Evolutionary conservation across 768 basidiomycete species (phyloP), one percentile per base, ranked within the genome.

Genomic region (Agaricus subrufescens): DNA sequence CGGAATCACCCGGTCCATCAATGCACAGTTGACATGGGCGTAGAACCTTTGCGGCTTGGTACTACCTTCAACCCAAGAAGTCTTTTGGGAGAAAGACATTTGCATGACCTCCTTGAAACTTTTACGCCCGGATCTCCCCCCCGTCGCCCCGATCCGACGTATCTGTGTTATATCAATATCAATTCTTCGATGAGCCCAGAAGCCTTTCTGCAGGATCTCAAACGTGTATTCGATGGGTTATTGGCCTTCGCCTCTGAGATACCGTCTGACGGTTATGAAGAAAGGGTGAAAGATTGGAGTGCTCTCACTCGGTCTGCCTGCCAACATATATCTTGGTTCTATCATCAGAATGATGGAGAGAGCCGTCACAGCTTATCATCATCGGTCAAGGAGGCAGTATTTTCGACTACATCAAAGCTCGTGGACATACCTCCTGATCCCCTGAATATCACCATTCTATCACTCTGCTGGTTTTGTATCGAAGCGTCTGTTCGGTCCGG

Each of bases 221-320:
- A 45, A 3, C 48, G 34, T 23, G 26, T 50, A 4, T 56, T 56
- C 23, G 55, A 56, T 9, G 55, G 55, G 25, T 50, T 56, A 23
- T 45, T 45, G 42, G 48, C 25, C 9, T 43, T 56, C 37, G 44
- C 43, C 19, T 40, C 29, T 30, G 55, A 56, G 8, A 50, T 56
- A 26, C 55, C 55, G 10, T 50, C 55, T 12, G 55, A 56, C 2
- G 55, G 49, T 15, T 50, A 56, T 31, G 55, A 56, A 30, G 55
- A 56, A 25, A 56, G 27, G 11, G 27, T 56, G 4, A 50, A 50
- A 19, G 46, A 56, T 31, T 56, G 55, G 55, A 44, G 37, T 26
- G 50, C 15, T 12, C 43, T 56, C 19, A 31, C 40, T 15, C 40
- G 55, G 11, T 56, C 55, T 2, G 48, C 49, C 26, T 50, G 48